These are phyloP conservation scores for Alternaria brassicae DNA, from an alignment of 2,329 filamentous ascomycete genomes.

Conservation along the genomic window DNA sequence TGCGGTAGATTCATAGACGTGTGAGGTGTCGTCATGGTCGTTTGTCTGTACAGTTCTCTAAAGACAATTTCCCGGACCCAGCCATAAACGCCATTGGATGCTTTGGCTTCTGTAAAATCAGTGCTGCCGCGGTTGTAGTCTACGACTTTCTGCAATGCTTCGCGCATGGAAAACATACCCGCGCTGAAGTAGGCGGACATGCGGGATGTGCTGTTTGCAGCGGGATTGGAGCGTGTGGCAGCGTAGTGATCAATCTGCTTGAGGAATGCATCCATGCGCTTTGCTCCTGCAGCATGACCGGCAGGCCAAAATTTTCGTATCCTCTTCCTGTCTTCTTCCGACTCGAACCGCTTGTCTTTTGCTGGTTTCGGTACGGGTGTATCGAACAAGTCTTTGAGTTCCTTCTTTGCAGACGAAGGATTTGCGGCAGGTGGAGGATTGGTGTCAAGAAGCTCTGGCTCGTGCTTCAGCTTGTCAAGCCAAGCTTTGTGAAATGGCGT, in stretches of 20 bases:
- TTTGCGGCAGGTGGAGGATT: slow-evolving; percentile 53
- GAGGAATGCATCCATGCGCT: slow-evolving; percentile 53
- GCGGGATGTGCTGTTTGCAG: slow-evolving; percentile 52
- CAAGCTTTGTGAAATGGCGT: slow-evolving; percentile 59
- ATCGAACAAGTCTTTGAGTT: slow-evolving; percentile 44
- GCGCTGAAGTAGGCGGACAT: slow-evolving; percentile 56
- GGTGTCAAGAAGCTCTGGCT: slow-evolving; percentile 55
- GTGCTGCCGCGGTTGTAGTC: slow-evolving; percentile 53
- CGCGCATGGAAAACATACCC: slow-evolving; percentile 55
- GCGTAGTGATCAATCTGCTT: slow-evolving; percentile 53
- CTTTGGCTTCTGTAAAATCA: slow-evolving; percentile 53
- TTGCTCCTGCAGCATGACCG: slow-evolving; percentile 52
- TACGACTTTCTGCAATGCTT: slow-evolving; percentile 52
- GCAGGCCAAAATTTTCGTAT: slow-evolving; percentile 56
- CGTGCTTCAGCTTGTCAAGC: slow-evolving; percentile 53
- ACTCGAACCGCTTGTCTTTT: slow-evolving; percentile 52
- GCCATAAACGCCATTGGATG: slow-evolving; percentile 48
- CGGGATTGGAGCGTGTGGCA: slow-evolving; percentile 53
- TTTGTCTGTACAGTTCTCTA: slow-evolving; percentile 60
- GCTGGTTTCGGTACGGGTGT: slow-evolving; percentile 45
- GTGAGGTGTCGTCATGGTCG: slow-evolving; percentile 56
- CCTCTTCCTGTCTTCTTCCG: slow-evolving; percentile 49
- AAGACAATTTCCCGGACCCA: slow-evolving; percentile 63
- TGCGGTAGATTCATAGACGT: slow-evolving; percentile 60
- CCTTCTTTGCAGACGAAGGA: slow-evolving; percentile 32